A percentile compares a stretch with the other conserved stretches of the same genome.
Evolutionary conservation across 1,284 basidiomycete species (phyloP).

Genomic region (Stygiomarasmius scandens): DNA sequence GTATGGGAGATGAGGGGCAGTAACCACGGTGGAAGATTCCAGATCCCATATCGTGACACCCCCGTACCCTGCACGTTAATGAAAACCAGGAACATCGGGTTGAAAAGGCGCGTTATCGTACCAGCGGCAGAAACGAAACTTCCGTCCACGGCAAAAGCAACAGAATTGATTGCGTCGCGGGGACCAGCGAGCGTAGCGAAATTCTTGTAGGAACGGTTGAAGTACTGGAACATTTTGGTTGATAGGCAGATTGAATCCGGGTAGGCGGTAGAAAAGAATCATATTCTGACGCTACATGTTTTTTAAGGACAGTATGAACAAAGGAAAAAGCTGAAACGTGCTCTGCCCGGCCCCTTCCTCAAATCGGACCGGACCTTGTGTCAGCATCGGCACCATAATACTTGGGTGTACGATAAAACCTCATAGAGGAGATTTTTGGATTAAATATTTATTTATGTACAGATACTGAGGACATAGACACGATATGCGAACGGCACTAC

Average conservation of each 20-base stretch:
- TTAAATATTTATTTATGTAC: too few relatives aligned
- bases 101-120: background rate
- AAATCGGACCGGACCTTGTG: too few relatives aligned
- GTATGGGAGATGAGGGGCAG: background rate
- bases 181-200: background rate
- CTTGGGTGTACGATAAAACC: constrained; percentile 91
- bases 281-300: constrained; percentile 90
- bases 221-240: too few relatives aligned
- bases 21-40: background rate
- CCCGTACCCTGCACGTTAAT: background rate
- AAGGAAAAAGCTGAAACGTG: constrained; percentile 90
- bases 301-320: constrained; percentile 87
- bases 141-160: constrained; percentile 3
- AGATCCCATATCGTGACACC: constrained; percentile 7
- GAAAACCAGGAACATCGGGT: background rate
- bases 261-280: constrained; percentile 88
- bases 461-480: too few relatives aligned
- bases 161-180: constrained; percentile 1
- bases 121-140: constrained; percentile 6
- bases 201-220: background rate
- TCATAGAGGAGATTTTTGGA: too few relatives aligned
- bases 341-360: too few relatives aligned
- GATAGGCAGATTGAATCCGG: too few relatives aligned
- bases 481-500: too few relatives aligned
- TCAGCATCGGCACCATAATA: too few relatives aligned